Evolutionary conservation across 805 yeast species (phyloP), one percentile per base, ranked within the genome.

Genomic region (Hanseniaspora vineae): DNA sequence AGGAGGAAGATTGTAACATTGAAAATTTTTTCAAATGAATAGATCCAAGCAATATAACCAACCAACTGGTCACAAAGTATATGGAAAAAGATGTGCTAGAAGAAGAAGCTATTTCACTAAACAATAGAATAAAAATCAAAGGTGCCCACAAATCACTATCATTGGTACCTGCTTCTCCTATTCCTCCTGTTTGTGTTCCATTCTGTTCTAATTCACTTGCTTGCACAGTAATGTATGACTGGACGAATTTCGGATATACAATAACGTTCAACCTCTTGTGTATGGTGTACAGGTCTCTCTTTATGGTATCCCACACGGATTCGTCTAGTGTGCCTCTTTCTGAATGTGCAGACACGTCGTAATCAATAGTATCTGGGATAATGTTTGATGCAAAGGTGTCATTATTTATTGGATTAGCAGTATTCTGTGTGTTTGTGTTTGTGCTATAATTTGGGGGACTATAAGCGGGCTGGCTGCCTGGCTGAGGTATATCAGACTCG

Each of bases 71-170:
- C 18, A 62, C 56, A 42, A 64, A 64, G 6, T 60, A 44, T 40
- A 61, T 56, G 8, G 68, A 61, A 49, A 64, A 64, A 10, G 57
- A 50, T 1, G 62, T 51, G 39, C 58, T 59, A 2, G 52, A 50
- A 6, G 49, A 52, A 1, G 68, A 61, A 8, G 59, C 57, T n/a
- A 59, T 56, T 35, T 62, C 47, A 6, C 66, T 54, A 46, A 60
- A 64, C 3, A 54, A 44, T 2, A 64, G 55, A 29, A 62, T 55
- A 31, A 64, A 61, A 5, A 57, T 46, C 13, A 64, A 46, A 1
- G 68, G 68, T 1, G 68, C 68, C 68, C 68, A 64, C 9, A 64
- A 53, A 48, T 64, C 68, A 39, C 55, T 50, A 10, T 51, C 48
- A 6, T 48, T 46, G 23, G 42, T n/a, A n/a, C n/a, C n/a, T n/a